phyloP scores from a whole-genome alignment of 2,329 filamentous ascomycete genomes.

The Ophiostoma sp. region DNA sequence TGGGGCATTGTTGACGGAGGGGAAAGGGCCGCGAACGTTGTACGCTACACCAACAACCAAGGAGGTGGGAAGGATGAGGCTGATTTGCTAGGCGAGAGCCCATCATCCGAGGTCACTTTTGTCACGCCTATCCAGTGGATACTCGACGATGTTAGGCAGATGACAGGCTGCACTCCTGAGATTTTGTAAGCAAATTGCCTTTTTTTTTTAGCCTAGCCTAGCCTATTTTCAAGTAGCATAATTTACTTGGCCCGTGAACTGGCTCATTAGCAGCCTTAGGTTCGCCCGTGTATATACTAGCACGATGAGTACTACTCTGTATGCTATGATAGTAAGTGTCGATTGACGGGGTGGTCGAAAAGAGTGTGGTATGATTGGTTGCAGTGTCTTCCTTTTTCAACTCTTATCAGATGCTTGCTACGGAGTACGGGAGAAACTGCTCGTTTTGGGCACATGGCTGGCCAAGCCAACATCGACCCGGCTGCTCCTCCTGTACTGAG shows the following conservation, averaged over 20 bases:
- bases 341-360: neutral
- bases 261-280: too few relatives aligned
- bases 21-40: neutral
- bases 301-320: too few relatives aligned
- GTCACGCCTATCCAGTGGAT: too few relatives aligned
- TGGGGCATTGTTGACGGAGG: neutral
- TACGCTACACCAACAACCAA: neutral
- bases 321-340: too few relatives aligned
- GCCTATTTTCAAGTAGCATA: too few relatives aligned
- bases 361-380: neutral
- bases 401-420: constrained; percentile 9
- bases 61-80: neutral
- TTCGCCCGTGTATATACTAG: too few relatives aligned
- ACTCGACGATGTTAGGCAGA: too few relatives aligned
- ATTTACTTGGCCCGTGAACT: too few relatives aligned
- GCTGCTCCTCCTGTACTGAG: neutral
- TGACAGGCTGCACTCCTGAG: too few relatives aligned
- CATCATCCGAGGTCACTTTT: too few relatives aligned
- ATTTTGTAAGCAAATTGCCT: too few relatives aligned
- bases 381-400: neutral
- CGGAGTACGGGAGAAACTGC: constrained; percentile 7
- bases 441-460: neutral
- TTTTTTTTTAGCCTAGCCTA: too few relatives aligned
- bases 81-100: neutral
- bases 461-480: neutral